phyloP scores from a whole-genome alignment of 164 flowering plant species.

The Platanus orientalis region DNA sequence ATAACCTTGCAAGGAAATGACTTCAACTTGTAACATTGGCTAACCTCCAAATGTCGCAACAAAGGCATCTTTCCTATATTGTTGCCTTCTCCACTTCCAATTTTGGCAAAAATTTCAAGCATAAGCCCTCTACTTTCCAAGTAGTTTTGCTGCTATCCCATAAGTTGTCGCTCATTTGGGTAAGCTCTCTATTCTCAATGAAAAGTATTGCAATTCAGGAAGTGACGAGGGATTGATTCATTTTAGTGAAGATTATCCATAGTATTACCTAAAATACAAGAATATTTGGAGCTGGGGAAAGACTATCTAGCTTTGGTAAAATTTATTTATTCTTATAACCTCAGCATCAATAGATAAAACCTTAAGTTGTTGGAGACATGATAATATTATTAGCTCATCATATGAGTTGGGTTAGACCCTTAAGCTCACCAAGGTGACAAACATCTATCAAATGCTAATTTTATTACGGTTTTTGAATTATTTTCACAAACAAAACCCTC shows the following conservation, averaged over 20 bases:
- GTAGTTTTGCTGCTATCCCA: background rate
- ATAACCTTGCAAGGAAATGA: slow-evolving; percentile 1
- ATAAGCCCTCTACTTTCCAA: slow-evolving; percentile 2
- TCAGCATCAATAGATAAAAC: slow-evolving; percentile 12
- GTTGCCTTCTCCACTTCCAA: slow-evolving; percentile 2
- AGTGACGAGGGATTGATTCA: slow-evolving; percentile 20
- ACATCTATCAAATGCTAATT: slow-evolving; percentile 10
- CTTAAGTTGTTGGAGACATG: slow-evolving; percentile 10
- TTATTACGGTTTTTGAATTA: slow-evolving; percentile 9
- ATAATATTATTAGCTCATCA: slow-evolving; percentile 3
- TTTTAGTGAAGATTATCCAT: background rate
- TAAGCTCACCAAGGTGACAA: slow-evolving; percentile 8
- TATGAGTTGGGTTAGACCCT: slow-evolving; percentile 10
- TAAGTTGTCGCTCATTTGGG: background rate
- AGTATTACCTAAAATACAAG: slow-evolving; percentile 12
- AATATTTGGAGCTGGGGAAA: slow-evolving; percentile 16
- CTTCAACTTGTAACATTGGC: slow-evolving; percentile 1
- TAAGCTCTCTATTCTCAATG: slow-evolving; percentile 13
- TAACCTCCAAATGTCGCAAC: slow-evolving; percentile 5
- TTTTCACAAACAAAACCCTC: slow-evolving; percentile 8
- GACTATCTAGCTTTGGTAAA: background rate
- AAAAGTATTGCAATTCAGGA: slow-evolving; percentile 13
- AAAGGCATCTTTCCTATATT: slow-evolving; percentile 14
- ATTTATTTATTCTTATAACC: slow-evolving; percentile 1
- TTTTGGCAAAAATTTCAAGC: slow-evolving; percentile 8